phyloP scores from a whole-genome alignment of 2,329 filamentous ascomycete species.

The Fusarium nurragi region DNA sequence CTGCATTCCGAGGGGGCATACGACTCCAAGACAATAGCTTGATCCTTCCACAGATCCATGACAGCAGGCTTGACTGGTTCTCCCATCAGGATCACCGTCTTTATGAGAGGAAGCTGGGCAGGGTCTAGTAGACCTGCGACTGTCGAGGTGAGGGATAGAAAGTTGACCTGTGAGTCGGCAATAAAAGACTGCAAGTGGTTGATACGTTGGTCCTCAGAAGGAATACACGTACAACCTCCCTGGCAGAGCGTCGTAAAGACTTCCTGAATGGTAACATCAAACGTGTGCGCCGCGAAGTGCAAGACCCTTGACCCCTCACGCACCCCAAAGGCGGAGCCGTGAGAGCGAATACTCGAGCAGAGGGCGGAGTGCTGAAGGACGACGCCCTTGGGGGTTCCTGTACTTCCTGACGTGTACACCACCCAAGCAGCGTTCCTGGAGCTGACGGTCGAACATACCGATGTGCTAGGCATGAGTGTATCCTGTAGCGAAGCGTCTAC shows the following conservation, averaged over 20 bases:
- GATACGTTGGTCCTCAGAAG: constrained; percentile 46
- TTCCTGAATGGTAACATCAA: constrained; percentile 2
- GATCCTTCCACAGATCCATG: background rate
- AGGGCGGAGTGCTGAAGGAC: constrained; percentile 3
- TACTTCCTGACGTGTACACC: constrained; percentile 2
- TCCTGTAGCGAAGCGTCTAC: no score
- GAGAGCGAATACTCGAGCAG: background rate
- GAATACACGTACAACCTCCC: constrained; percentile 3
- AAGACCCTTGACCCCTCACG: background rate
- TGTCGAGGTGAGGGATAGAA: constrained; percentile 1
- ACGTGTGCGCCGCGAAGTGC: constrained; percentile 2
- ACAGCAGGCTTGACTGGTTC: constrained; percentile 1
- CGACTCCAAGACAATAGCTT: background rate
- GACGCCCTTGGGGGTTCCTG: constrained; percentile 3
- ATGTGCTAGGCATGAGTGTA: no score
- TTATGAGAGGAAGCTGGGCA: no score
- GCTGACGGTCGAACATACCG: no score
- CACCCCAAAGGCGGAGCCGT: background rate
- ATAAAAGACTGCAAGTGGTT: constrained; percentile 46
- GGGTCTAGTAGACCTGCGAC: no score
- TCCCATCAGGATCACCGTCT: constrained; percentile 2
- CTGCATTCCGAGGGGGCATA: constrained; percentile 1
- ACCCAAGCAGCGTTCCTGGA: constrained; percentile 1
- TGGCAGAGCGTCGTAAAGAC: constrained; percentile 2
- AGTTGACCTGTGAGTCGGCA: constrained; percentile 30